These are phyloP conservation scores for Ceraceosorus guamensis DNA, from an alignment of 1,284 basidiomycete species.

Conservation along the genomic window DNA sequence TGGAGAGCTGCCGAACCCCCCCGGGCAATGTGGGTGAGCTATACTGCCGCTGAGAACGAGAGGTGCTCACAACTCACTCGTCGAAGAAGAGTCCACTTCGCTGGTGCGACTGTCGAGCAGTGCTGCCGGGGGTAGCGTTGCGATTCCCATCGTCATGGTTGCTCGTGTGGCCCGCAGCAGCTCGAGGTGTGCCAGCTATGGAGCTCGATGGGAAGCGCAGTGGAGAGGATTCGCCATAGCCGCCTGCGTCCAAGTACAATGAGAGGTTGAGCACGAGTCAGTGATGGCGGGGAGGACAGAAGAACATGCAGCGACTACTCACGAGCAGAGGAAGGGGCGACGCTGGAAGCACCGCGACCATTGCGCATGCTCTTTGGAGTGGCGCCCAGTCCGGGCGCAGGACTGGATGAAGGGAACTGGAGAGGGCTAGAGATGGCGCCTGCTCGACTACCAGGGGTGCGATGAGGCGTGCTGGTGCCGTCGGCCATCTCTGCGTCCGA, in stretches of 20 bases:
- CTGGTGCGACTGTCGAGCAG: slow-evolving; percentile 6
- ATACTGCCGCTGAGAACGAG: background rate
- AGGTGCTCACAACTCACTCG: slow-evolving; percentile 6
- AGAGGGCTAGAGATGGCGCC: slow-evolving; percentile 26
- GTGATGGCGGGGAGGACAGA: background rate
- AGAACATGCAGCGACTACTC: background rate
- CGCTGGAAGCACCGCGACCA: slow-evolving; percentile 15
- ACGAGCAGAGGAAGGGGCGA: background rate
- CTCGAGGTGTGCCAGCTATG: slow-evolving; percentile 26
- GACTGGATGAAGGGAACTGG: slow-evolving; percentile 40
- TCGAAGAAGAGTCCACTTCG: slow-evolving; percentile 43
- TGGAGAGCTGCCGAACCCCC: no score
- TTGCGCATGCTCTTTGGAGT: slow-evolving; percentile 23
- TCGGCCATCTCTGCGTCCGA: slow-evolving; percentile 5
- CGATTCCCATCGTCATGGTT: no score
- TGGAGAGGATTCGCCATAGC: slow-evolving; percentile 15
- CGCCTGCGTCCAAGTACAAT: background rate
- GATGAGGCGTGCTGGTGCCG: background rate
- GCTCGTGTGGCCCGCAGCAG: no score
- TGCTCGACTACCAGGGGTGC: no score
- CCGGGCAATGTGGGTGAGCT: no score
- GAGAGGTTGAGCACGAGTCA: background rate
- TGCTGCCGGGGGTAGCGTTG: slow-evolving; percentile 14
- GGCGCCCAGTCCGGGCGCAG: no score
- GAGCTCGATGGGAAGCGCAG: slow-evolving; percentile 43